These are phyloP conservation scores for Penicillium italicum DNA, from an alignment of 2,329 filamentous ascomycete species.

Conservation along the genomic window DNA sequence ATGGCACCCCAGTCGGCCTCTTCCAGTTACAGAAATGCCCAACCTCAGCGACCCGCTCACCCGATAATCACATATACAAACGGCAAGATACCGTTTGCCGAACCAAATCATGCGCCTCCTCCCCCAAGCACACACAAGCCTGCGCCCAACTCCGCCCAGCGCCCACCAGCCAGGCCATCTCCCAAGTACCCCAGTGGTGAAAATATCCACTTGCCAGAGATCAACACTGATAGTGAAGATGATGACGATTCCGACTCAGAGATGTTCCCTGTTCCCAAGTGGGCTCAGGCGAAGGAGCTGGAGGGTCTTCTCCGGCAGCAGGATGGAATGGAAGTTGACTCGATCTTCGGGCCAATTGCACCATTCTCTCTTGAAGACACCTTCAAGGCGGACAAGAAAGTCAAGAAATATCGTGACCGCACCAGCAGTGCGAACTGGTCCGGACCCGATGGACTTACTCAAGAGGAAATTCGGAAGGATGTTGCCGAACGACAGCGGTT, in stretches of 20 bases:
- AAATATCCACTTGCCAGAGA: slow-evolving; percentile 86
- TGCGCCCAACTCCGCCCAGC: slow-evolving; percentile 48
- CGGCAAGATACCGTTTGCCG: slow-evolving; percentile 83
- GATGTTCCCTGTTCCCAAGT: slow-evolving; percentile 66
- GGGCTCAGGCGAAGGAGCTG: slow-evolving; percentile 86
- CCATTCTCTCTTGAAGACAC: slow-evolving; percentile 95
- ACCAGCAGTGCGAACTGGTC: slow-evolving; percentile 96
- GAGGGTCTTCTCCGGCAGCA: slow-evolving; percentile 72
- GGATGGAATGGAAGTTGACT: slow-evolving; percentile 70
- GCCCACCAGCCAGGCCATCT: slow-evolving; percentile 57
- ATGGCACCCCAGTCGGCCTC: slow-evolving; percentile 31
- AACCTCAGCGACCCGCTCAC: slow-evolving; percentile 61
- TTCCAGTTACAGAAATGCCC: slow-evolving; percentile 42
- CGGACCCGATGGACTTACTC: slow-evolving; percentile 73
- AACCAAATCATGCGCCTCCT: slow-evolving; percentile 56
- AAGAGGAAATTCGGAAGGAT: slow-evolving; percentile 81
- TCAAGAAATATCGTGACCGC: slow-evolving; percentile 82
- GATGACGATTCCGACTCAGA: slow-evolving; percentile 63
- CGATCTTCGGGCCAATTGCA: slow-evolving; percentile 85
- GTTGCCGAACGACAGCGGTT: slow-evolving; percentile 74
- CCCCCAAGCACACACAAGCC: slow-evolving; percentile 58
- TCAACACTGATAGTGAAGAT: slow-evolving; percentile 90
- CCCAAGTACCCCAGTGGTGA: slow-evolving; percentile 87
- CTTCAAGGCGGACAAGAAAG: slow-evolving; percentile 83
- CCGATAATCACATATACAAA: slow-evolving; percentile 85